phyloP scores from a whole-genome alignment of 1,284 basidiomycete genomes.

The Caloboletus firmus region DNA sequence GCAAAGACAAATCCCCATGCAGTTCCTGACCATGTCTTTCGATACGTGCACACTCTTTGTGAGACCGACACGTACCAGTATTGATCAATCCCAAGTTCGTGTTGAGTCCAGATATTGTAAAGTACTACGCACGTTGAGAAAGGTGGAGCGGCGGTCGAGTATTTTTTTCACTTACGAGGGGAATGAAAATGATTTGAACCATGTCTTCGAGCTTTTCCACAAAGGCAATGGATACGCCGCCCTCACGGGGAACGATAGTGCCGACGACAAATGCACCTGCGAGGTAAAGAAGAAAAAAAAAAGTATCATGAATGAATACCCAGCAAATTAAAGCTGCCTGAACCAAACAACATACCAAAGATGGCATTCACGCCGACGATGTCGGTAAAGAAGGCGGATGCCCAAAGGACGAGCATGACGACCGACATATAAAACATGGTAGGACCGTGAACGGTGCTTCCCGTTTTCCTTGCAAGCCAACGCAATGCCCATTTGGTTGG shows the following conservation, averaged over 20 bases:
- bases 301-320: slow-evolving; percentile 38
- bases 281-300: too few species aligned
- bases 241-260: slow-evolving; percentile 86
- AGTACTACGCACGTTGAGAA: slow-evolving; percentile 57
- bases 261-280: slow-evolving; percentile 84
- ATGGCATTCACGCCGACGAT: slow-evolving; percentile 92
- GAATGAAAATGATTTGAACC: slow-evolving; percentile 79
- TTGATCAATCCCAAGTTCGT: slow-evolving; percentile 85
- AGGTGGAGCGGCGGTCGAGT: neutral
- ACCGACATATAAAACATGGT: slow-evolving; percentile 79
- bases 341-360: slow-evolving; percentile 60
- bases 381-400: slow-evolving; percentile 90
- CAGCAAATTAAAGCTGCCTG: neutral
- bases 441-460: slow-evolving; percentile 78
- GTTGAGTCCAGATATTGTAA: slow-evolving; percentile 82
- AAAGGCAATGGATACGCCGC: slow-evolving; percentile 77
- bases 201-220: slow-evolving; percentile 85
- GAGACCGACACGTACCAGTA: slow-evolving; percentile 46
- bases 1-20: slow-evolving; percentile 90
- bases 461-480: slow-evolving; percentile 77
- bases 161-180: slow-evolving; percentile 53
- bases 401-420: slow-evolving; percentile 76
- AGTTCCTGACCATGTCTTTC: slow-evolving; percentile 61
- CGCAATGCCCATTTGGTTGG: slow-evolving; percentile 61
- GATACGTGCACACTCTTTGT: slow-evolving; percentile 33